Conservation (phyloP, 1,139 yeast genomes). For the Lodderomyces jiufengensis region DNA sequence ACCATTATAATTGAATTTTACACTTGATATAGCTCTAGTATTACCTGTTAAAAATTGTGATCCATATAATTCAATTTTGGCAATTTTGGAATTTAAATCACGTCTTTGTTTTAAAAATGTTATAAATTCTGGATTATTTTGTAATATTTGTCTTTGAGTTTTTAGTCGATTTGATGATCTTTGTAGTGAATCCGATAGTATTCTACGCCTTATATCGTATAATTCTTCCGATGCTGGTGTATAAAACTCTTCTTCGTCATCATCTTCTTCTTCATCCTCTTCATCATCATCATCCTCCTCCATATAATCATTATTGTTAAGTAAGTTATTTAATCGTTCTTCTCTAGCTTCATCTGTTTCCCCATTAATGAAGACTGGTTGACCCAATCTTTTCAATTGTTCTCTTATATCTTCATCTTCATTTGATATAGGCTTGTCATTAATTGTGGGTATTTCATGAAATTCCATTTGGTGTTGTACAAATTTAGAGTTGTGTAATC, state of each 20-base stretch:
- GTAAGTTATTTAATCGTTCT: slow-evolving; percentile 41
- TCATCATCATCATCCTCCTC: slow-evolving; percentile 19
- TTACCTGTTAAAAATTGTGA: slow-evolving; percentile 61
- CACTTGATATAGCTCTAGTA: slow-evolving; percentile 64
- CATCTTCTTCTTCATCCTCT: slow-evolving; percentile 36
- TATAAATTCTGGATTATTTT: slow-evolving; percentile 22
- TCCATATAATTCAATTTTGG: slow-evolving; percentile 50
- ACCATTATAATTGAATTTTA: slow-evolving; percentile 41
- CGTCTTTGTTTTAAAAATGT: slow-evolving; percentile 45
- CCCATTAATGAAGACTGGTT: slow-evolving; percentile 57
- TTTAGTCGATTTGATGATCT: slow-evolving; percentile 43
- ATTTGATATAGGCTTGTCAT: slow-evolving; percentile 50
- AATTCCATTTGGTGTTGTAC: slow-evolving; percentile 15
- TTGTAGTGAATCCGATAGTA: slow-evolving; percentile 50
- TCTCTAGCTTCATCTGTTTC: slow-evolving; percentile 65
- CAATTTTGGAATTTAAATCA: slow-evolving; percentile 32
- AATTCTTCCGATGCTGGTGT: slow-evolving; percentile 73
- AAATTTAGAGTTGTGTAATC: no score
- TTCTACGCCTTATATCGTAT: slow-evolving; percentile 46
- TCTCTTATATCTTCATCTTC: slow-evolving; percentile 57
- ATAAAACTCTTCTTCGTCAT: slow-evolving; percentile 74
- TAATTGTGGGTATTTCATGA: slow-evolving; percentile 23
- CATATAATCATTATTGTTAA: slow-evolving; percentile 31
- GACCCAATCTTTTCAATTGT: slow-evolving; percentile 46
- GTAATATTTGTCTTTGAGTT: slow-evolving; percentile 17